A percentile compares a stretch with the other conserved stretches of the same genome.
Evolutionary conservation across 768 basidiomycete genomes (phyloP).

Genomic region (Phylloporus sp.): DNA sequence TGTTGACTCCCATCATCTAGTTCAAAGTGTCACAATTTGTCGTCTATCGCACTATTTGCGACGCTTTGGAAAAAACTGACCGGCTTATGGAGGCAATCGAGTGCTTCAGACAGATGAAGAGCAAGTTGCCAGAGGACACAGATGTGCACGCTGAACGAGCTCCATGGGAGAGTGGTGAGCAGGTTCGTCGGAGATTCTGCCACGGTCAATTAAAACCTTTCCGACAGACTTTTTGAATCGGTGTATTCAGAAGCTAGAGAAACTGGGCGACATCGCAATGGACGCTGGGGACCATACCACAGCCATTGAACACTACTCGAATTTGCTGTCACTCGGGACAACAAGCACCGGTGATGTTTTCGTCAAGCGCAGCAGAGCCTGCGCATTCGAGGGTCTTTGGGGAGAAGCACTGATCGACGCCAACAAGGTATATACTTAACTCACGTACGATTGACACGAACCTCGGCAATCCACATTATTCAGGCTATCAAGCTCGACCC

Average conservation of each 20-base stretch:
- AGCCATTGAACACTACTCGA: background rate
- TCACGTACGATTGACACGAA: too few species aligned
- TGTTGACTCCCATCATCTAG: background rate
- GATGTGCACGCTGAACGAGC: background rate
- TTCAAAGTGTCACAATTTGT: background rate
- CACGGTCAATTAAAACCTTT: background rate
- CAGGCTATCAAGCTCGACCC: too few species aligned
- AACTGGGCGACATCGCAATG: background rate
- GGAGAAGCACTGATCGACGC: background rate
- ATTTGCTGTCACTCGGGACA: background rate
- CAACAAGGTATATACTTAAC: too few species aligned
- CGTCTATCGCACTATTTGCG: background rate
- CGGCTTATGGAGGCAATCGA: background rate
- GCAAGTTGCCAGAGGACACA: background rate
- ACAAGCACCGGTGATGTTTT: background rate
- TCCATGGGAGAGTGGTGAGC: background rate
- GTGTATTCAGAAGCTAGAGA: background rate
- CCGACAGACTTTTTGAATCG: background rate
- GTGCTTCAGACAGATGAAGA: background rate
- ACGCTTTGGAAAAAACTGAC: background rate
- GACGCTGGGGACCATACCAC: background rate
- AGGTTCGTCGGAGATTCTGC: background rate
- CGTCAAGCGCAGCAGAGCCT: background rate
- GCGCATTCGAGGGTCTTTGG: background rate
- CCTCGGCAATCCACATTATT: too few species aligned